Evolutionary conservation across 352 stramenopile species (phyloP).

Genomic region (Pythium chondricola): DNA sequence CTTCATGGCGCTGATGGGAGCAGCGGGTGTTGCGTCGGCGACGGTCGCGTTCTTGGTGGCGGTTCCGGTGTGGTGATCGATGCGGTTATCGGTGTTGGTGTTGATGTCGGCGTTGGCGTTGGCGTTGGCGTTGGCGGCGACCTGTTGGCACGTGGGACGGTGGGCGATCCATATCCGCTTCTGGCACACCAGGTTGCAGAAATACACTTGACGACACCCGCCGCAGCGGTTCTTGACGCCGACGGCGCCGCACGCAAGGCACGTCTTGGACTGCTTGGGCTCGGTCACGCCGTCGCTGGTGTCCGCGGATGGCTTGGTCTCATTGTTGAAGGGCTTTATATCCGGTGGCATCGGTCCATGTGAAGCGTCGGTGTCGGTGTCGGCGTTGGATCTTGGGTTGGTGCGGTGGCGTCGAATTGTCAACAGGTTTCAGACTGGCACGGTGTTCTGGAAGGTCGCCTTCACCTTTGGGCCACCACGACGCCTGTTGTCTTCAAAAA

Average conservation of each 20-base stretch:
- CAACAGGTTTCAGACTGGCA: too few relatives aligned
- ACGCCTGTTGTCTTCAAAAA: slow-evolving; percentile 7
- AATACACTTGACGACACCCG: slow-evolving; percentile 61
- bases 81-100: background rate
- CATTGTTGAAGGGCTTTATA: slow-evolving; percentile 6
- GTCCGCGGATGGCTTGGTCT: slow-evolving; percentile 3
- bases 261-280: slow-evolving; percentile 14
- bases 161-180: slow-evolving; percentile 52
- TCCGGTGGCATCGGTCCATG: slow-evolving; percentile 8
- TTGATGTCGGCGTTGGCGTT: background rate
- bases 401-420: background rate
- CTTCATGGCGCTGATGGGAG: background rate
- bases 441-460: background rate
- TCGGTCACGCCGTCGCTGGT: background rate
- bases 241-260: slow-evolving; percentile 34
- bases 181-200: slow-evolving; percentile 76
- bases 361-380: too few relatives aligned
- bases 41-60: slow-evolving; percentile 2
- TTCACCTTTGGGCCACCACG: background rate
- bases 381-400: background rate
- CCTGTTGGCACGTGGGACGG: slow-evolving; percentile 23
- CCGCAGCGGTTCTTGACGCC: slow-evolving; percentile 69
- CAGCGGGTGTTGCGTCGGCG: background rate
- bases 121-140: background rate
- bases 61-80: background rate